Evolutionary conservation across 164 flowering plant genomes (phyloP), one percentile per base, ranked within the genome.

Genomic region (Nelumbo lutea): DNA sequence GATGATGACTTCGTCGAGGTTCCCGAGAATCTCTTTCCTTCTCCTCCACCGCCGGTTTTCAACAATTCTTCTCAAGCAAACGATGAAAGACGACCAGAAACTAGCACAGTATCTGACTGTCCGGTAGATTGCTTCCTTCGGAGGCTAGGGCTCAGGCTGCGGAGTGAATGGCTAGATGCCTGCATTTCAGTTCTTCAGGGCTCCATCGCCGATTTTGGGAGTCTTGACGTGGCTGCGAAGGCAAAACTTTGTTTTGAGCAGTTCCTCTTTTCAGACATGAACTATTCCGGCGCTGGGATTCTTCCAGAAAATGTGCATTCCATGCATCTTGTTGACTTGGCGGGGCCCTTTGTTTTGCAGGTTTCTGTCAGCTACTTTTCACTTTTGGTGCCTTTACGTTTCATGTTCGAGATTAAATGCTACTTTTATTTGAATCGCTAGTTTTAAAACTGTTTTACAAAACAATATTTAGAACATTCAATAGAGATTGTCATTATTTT

Each of bases 341-440:
- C 77, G 2, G 98, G 99, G 0, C 98, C 98, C 1, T 90, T 85
- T 66, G 90, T 92, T 2, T 79, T 95, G 86, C 98, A 92, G 97
- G 98, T 82, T 45, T 10, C 44, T 57, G 47, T 1, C 52, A 42
- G 15, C 47, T n/a, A 1, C 11, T 5, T 6, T 45, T 27, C 55
- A 7, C 27, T 6, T 7, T 45, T 42, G 42, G 13, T 10, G 2
- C 41, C 42, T 50, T 41, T 42, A n/a, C 4, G 40, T 6, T n/a
- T 60, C 5, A 39, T 15, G n/a, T 2, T 4, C 42, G 38, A 50
- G 3, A n/a, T 14, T 4, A 3, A 9, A 44, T 9, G 38, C 45
- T 58, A 9, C 59, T 38, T 9, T 38, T 58, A 44, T 59, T 45
- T 27, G 27, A 40, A 10, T 13, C 13, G 38, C 47, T 13, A 39